Evolutionary conservation across 352 stramenopile species (phyloP), one percentile per base, ranked within the genome.

Genomic region (Globisporangium echinulatum): DNA sequence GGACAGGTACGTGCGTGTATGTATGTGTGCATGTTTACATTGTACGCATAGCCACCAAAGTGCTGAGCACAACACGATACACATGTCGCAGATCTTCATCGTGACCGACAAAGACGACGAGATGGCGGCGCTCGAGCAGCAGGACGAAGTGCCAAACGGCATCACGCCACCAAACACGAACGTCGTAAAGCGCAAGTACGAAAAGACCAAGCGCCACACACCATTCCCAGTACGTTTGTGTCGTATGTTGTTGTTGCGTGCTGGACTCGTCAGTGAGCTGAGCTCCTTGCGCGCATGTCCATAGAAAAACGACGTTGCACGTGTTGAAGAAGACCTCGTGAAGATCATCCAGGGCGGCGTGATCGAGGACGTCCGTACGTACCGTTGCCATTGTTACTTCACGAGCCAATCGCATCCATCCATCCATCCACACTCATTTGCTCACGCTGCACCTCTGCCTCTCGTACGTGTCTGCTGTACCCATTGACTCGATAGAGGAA

Each of bases 91-190:
- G 84, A 90, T 92, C 39, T 92, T 94, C 42, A 74, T 94, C 37
- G 85, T 94, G 38, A 81, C 79, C 4, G 85, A 92, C 19, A 88
- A 84, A 43, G 71, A 89, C 43, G 85, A 94, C 4, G 82, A 93
- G 49, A 70, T 66, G 46, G 72, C 85, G 62, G 56, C 69, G 50
- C 66, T 92, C 38, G 83, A 93, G 66, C 54, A 74, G 42, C 67
- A 83, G 8, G 79, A 88, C 0, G 84, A 93, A 61, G 61, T 93
- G 7, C 64, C 70, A 17, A 81, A 87, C 52, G 85, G 85, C 54
- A 64, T 95, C 60, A 92, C 85, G 40, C 83, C 85, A 3, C 85
- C 85, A 9, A 95, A 92, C 61, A 95, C 83, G 13, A 93, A 92
- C 58, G 80, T 93, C 33, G 71, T 92, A 57, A 95, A 93, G 71